Conservation (phyloP, 192 early-diverging fungal species). For the Cladochytrium replicatum region DNA sequence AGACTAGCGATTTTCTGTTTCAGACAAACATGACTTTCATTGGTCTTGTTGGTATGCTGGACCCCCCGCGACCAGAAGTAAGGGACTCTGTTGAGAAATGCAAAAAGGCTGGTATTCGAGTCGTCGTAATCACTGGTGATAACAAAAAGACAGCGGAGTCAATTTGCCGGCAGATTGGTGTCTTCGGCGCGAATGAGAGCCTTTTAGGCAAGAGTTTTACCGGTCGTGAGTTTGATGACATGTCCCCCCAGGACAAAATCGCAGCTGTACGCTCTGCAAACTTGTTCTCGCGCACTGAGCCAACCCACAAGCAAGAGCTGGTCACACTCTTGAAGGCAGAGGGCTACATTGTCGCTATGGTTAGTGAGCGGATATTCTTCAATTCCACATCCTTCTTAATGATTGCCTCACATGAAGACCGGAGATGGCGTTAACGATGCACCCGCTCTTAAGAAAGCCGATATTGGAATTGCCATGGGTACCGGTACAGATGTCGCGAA, state of each 20-base stretch:
- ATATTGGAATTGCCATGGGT: slow-evolving; percentile 99
- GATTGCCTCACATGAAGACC: slow-evolving; percentile 36
- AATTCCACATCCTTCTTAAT: too few relatives aligned
- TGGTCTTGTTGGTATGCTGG: slow-evolving; percentile 92
- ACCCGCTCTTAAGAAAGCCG: slow-evolving; percentile 92
- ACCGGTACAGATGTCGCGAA: slow-evolving; percentile 97
- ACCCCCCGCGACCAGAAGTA: slow-evolving; percentile 94
- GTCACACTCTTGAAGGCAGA: slow-evolving; percentile 80
- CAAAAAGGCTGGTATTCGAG: slow-evolving; percentile 88
- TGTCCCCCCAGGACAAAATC: slow-evolving; percentile 60
- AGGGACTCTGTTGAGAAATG: slow-evolving; percentile 75
- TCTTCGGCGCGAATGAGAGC: slow-evolving; percentile 62
- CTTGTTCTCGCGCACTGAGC: slow-evolving; percentile 92
- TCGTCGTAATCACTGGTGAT: slow-evolving; percentile 98
- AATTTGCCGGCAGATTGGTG: slow-evolving; percentile 91
- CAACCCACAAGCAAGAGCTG: slow-evolving; percentile 87
- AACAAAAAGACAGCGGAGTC: slow-evolving; percentile 94
- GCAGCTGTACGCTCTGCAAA: slow-evolving; percentile 62
- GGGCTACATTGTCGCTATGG: slow-evolving; percentile 83
- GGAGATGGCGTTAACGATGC: slow-evolving; percentile 99
- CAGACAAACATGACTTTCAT: slow-evolving; percentile 80
- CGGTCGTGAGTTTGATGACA: slow-evolving; percentile 89
- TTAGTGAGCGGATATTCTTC: too few relatives aligned
- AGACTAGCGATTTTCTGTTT: too few relatives aligned
- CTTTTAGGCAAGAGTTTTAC: slow-evolving; percentile 65